phyloP scores from a whole-genome alignment of 225 moss, liverwort and hornwort species.

The Sphagnum contortum region DNA sequence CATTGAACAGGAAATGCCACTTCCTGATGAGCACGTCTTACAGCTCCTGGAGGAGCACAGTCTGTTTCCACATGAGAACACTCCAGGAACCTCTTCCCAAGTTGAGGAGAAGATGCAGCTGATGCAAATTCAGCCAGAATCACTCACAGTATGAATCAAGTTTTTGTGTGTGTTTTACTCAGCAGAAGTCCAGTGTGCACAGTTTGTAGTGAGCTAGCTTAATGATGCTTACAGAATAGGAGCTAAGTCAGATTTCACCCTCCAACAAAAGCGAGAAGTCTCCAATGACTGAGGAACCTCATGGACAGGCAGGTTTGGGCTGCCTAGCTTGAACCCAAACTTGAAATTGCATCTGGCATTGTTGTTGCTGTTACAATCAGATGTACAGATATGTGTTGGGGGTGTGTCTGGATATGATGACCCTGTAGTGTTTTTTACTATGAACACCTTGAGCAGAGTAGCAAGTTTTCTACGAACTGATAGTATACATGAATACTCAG shows the following conservation, averaged over 20 bases:
- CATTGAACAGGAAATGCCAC: slow-evolving; percentile 7
- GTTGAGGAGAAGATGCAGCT: slow-evolving; percentile 13
- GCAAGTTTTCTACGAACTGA: too few relatives aligned
- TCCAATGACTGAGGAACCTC: not conserved
- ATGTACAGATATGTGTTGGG: slow-evolving; percentile 2
- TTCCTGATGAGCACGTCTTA: slow-evolving; percentile 23
- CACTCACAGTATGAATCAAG: slow-evolving; percentile 6
- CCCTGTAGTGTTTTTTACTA: slow-evolving; percentile 7
- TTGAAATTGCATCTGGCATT: slow-evolving; percentile 2
- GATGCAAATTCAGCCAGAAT: slow-evolving; percentile 11
- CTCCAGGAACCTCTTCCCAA: slow-evolving; percentile 6
- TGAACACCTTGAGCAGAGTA: not conserved
- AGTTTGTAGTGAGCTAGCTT: not conserved
- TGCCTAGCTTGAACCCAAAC: slow-evolving; percentile 7
- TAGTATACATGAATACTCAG: too few relatives aligned
- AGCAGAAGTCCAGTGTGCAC: not conserved
- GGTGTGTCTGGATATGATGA: slow-evolving; percentile 3
- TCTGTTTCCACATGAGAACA: slow-evolving; percentile 9
- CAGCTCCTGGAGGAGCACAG: slow-evolving; percentile 21
- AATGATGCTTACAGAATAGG: not conserved
- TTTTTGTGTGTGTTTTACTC: not conserved
- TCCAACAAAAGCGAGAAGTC: not conserved
- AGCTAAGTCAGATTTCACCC: not conserved
- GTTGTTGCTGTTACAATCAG: not conserved
- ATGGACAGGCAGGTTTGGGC: not conserved